phyloP scores from a whole-genome alignment of 1,284 basidiomycete species.

The Fomes fomentarius region DNA sequence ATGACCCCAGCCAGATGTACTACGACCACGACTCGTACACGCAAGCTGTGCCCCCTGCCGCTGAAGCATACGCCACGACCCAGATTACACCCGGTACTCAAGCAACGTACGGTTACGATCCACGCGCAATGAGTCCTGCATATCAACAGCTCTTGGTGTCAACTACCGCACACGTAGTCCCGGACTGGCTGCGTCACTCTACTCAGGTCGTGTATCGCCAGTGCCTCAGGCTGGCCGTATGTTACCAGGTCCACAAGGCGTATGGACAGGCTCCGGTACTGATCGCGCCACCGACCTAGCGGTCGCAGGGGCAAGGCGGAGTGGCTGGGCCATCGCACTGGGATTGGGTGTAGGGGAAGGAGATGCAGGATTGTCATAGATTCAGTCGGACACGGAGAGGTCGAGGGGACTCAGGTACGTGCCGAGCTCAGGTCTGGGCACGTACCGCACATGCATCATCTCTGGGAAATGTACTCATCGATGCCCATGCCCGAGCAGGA shows the following conservation, averaged over 20 bases:
- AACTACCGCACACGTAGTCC: conserved; percentile 33
- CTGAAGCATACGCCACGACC: conserved; percentile 77
- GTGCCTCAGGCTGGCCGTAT: conserved; percentile 44
- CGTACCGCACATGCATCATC: not conserved
- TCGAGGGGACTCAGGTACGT: too few species aligned
- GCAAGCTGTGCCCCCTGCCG: conserved; percentile 60
- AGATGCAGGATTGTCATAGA: too few species aligned
- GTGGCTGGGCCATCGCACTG: conserved; percentile 28
- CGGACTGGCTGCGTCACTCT: conserved; percentile 30
- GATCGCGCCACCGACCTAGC: not conserved
- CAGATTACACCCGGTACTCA: conserved; percentile 55
- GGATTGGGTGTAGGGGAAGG: too few species aligned
- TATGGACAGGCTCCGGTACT: conserved; percentile 29
- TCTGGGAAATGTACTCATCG: not conserved
- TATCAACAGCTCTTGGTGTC: conserved; percentile 32
- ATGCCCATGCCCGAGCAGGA: conserved; percentile 14
- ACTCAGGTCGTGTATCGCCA: conserved; percentile 46
- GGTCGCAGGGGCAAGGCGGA: conserved; percentile 1
- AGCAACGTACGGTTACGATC: conserved; percentile 37
- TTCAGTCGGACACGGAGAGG: conserved; percentile 3
- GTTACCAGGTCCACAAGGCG: conserved; percentile 27
- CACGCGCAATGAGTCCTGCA: conserved; percentile 26
- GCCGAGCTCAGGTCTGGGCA: conserved; percentile 13
- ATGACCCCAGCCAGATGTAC: conserved; percentile 64
- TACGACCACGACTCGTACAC: conserved; percentile 77